Base-by-base conservation (phyloP, 768 basidiomycete species). In the Pleurotus citrinopileatus region DNA sequence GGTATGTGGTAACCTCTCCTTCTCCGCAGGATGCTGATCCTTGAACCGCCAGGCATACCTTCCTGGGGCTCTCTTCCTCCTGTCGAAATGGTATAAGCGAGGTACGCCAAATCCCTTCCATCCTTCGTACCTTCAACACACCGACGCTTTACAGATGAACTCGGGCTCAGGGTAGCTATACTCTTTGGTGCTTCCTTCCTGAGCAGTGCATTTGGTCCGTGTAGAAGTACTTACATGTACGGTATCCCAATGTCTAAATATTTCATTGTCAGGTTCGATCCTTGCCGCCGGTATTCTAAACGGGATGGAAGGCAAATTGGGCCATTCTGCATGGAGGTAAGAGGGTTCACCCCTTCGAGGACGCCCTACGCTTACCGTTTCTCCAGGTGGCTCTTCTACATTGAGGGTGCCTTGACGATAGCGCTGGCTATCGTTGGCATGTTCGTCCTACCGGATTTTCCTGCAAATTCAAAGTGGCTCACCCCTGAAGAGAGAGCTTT, bases 121-220 rank as follows among this genome's bases (percentile, higher is more conserved):
- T 37, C 48, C 4, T 36, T 50, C 8, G 15, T 36, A 17, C 29
- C 5, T 50, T 13, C n/a, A 10, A 9, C 20, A 50, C 27, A 27
- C 19, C 12, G n/a, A 10, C 26, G 15, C n/a, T 25, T n/a, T 36
- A 22, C 34, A 50, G 48, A 53, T 15, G 52, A 53, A 34, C 38
- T 53, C 25, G 52, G 52, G 17, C 22, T 53, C 15, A 40, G 74
- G n/a, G 71, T 69, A 17, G 71, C 75, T 38, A 69, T 76, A 42
- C 65, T 79, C 22, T 78, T 73, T 58, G 77, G 75, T 58, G 77
- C 79, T 29, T 78, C 75, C 55, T 64, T 81, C 27, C 73, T 78
- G 53, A 73, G 71, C 22, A 81, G 82, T 67, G 82, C 80, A 4
- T 81, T 82, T 57, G 80, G 80, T 55, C 22, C 32, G 47, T 25